Base-by-base conservation (phyloP, 1,139 yeast species). In the Yamadazyma buinensis region DNA sequence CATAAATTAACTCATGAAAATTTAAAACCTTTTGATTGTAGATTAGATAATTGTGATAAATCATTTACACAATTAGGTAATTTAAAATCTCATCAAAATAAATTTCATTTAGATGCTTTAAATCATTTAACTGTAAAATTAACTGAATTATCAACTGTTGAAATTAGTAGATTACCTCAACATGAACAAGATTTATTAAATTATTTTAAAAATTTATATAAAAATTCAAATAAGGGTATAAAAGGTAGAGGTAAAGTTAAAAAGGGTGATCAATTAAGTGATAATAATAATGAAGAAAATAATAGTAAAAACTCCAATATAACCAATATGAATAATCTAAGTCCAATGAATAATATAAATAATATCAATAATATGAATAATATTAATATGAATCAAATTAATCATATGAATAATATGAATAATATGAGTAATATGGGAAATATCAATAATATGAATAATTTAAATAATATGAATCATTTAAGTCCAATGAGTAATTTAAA, bases 11-110 rank as follows among this genome's bases (percentile, higher is more conserved):
- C 95, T 1, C 97, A 86, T 61, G 81, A 80, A 38, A 80, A 84
- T 48, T 66, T 77, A 42, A 81, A 84, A 49, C 96, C 96, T 7
- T 86, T 67, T 55, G 75, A 76, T 41, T 90, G 97, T 59, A 78
- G 75, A 46, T 67, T 90, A 40, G 96, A 87, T 56, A 69, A 73
- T 36, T 90, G 97, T 61, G 80, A 77, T 48, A 88, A 88, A 61
- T 75, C 84, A 3, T 90, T 90, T 51, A 85, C 96, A 0, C 97
- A 90, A 61, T 67, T 88, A 47, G 97, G 97, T 3, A 90, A 90
- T 55, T 72, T 90, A 64, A 90, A 90, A 59, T 84, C 95, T 0
- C 97, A 90, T 58, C 97, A 90, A 54, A 90, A 88, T 59, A 71
- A 90, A 49, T 87, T 88, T 54, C 97, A 90, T 59, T 61, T 78